Conservation (phyloP, 2,329 filamentous ascomycete genomes). For the Plenodomus tracheiphilus region DNA sequence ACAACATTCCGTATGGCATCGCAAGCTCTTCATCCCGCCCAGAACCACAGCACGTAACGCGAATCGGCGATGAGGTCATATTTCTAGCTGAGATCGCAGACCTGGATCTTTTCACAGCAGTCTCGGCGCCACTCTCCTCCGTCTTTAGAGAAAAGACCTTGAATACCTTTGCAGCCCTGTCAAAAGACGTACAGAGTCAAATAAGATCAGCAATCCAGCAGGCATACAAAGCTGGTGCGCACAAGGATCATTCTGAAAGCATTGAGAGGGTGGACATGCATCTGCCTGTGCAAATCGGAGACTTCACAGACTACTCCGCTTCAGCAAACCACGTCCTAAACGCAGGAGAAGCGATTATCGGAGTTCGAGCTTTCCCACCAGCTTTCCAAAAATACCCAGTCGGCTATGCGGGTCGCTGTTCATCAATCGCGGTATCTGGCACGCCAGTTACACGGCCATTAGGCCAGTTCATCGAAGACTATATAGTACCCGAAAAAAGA, state of each 20-base stretch:
- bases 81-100: constrained; percentile 54
- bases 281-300: constrained; percentile 59
- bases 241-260: constrained; percentile 20
- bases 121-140: constrained; percentile 19
- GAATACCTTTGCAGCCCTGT: constrained; percentile 56
- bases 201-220: constrained; percentile 50
- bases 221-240: constrained; percentile 28
- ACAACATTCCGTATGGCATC: constrained; percentile 40
- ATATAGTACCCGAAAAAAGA: constrained; percentile 51
- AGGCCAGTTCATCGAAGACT: constrained; percentile 33
- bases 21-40: constrained; percentile 25
- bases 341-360: constrained; percentile 44
- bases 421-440: constrained; percentile 56
- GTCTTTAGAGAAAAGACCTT: constrained; percentile 44
- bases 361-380: constrained; percentile 24
- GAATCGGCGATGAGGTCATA: constrained; percentile 55
- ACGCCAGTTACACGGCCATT: constrained; percentile 35
- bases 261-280: constrained; percentile 54
- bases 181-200: constrained; percentile 42
- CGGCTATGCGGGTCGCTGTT: constrained; percentile 60
- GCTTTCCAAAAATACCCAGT: constrained; percentile 44
- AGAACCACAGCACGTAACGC: constrained; percentile 53
- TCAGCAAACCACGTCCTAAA: constrained; percentile 59
- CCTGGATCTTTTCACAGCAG: constrained; percentile 29
- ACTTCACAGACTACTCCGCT: constrained; percentile 63